Conservation (phyloP, 441 rosid species). For the Erodium trifolium region DNA sequence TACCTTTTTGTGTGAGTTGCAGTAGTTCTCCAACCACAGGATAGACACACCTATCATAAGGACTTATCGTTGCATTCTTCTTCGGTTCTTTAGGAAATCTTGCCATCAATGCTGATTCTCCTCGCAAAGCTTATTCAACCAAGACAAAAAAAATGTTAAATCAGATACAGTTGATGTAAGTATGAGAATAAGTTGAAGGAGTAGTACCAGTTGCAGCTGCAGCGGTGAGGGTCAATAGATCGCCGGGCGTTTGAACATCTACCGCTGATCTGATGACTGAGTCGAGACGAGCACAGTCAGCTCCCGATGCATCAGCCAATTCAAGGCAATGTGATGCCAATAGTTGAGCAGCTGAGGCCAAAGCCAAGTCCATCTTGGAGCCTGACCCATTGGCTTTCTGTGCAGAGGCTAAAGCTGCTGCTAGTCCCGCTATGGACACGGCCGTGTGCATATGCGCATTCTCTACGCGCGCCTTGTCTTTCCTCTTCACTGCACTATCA, state of each 20-base stretch:
- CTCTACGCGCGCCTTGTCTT: slow-evolving; percentile 71
- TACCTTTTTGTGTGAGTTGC: slow-evolving; percentile 72
- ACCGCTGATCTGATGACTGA: slow-evolving; percentile 71
- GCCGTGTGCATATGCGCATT: slow-evolving; percentile 72
- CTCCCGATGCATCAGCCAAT: slow-evolving; percentile 71
- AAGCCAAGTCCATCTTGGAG: slow-evolving; percentile 61
- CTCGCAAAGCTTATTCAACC: slow-evolving; percentile 57
- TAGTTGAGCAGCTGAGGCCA: slow-evolving; percentile 82
- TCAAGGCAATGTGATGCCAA: slow-evolving; percentile 86
- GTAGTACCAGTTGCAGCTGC: slow-evolving; percentile 85
- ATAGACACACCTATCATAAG: slow-evolving; percentile 48
- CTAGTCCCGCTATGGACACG: slow-evolving; percentile 75
- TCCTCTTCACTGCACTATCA: slow-evolving; percentile 44
- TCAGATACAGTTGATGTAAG: neutral
- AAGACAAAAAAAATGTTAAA: neutral
- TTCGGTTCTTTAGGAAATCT: slow-evolving; percentile 77
- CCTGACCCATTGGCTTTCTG: slow-evolving; percentile 27
- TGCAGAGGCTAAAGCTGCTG: slow-evolving; percentile 75
- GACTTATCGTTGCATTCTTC: slow-evolving; percentile 76
- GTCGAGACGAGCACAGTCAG: slow-evolving; percentile 64
- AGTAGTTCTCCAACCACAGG: slow-evolving; percentile 67
- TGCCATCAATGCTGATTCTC: slow-evolving; percentile 75
- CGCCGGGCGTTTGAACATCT: slow-evolving; percentile 63
- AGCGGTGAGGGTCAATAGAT: slow-evolving; percentile 89
- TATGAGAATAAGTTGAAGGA: neutral